Evolutionary conservation across 192 early-diverging fungal genomes (phyloP).

Genomic region (Podila clonocystis): DNA sequence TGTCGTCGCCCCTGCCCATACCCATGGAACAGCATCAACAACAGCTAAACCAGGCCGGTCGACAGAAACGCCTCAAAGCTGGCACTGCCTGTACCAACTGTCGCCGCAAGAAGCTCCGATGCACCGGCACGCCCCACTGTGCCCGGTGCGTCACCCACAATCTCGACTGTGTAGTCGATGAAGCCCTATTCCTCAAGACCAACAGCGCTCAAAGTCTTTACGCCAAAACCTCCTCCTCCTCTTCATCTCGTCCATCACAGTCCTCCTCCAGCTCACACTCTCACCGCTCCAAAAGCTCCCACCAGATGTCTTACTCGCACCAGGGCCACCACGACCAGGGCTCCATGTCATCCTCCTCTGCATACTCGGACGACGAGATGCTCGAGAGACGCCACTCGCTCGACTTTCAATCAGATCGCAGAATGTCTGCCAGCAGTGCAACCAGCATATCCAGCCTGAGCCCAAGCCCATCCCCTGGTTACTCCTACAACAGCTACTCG

Average conservation of each 20-base stretch:
- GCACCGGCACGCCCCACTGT: constrained; percentile 45
- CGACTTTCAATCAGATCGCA: constrained; percentile 38
- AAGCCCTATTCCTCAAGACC: constrained; percentile 49
- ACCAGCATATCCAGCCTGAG: constrained; percentile 44
- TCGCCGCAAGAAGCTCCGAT: constrained; percentile 47
- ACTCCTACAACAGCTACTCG: constrained; percentile 18
- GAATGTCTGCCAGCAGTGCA: constrained; percentile 45
- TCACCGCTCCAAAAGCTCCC: constrained; percentile 7
- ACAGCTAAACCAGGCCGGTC: constrained; percentile 15
- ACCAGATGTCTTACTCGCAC: neutral
- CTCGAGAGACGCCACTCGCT: constrained; percentile 19
- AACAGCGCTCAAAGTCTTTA: constrained; percentile 30
- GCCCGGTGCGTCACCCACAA: constrained; percentile 40
- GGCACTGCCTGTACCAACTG: constrained; percentile 51
- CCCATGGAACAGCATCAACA: neutral
- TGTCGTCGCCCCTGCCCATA: neutral
- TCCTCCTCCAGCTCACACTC: constrained; percentile 8
- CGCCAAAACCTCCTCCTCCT: constrained; percentile 7
- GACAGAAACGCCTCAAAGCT: constrained; percentile 49
- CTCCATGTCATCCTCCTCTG: constrained; percentile 28
- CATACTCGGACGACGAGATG: constrained; percentile 20
- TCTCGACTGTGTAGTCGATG: constrained; percentile 49
- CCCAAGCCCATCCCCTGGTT: constrained; percentile 28
- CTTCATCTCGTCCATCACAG: neutral
- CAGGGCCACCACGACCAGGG: constrained; percentile 8